phyloP scores from a whole-genome alignment of 306 rosid genomes.

The Fragaria vesca region DNA sequence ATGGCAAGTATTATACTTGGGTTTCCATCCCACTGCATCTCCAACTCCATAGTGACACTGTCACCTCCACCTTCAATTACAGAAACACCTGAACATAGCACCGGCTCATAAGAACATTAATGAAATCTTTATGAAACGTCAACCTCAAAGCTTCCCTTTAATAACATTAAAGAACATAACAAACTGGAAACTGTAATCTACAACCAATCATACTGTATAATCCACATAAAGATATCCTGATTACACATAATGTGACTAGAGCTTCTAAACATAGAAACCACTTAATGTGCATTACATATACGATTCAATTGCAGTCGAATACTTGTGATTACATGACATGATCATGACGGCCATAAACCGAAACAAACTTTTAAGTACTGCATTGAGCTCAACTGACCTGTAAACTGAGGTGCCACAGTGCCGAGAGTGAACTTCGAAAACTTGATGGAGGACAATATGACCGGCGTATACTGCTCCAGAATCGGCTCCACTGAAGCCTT shows the following conservation, averaged over 20 bases:
- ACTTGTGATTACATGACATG: not conserved
- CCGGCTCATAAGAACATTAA: conserved; percentile 23
- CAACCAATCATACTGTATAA: not conserved
- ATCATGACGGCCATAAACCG: not conserved
- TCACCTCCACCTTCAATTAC: conserved; percentile 73
- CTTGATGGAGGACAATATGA: conserved; percentile 62
- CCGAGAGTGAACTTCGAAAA: conserved; percentile 96
- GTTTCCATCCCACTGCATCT: conserved; percentile 98
- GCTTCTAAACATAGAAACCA: not conserved
- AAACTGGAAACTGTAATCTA: not conserved
- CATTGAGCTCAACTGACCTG: conserved; percentile 53
- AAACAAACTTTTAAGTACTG: not conserved
- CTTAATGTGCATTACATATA: not conserved
- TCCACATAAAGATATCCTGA: not conserved
- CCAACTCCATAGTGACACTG: conserved; percentile 85
- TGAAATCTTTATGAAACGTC: not conserved
- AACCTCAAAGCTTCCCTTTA: not conserved
- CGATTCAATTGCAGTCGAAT: not conserved
- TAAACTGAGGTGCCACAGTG: conserved; percentile 90
- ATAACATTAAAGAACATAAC: not conserved
- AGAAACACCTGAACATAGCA: conserved; percentile 60
- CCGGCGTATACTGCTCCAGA: conserved; percentile 78
- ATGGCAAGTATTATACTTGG: conserved; percentile 85
- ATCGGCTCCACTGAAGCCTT: conserved; percentile 74
- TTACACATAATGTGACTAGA: not conserved